Evolutionary conservation across 2,329 filamentous ascomycete species (phyloP).

Genomic region (Fusarium austroafricanum): DNA sequence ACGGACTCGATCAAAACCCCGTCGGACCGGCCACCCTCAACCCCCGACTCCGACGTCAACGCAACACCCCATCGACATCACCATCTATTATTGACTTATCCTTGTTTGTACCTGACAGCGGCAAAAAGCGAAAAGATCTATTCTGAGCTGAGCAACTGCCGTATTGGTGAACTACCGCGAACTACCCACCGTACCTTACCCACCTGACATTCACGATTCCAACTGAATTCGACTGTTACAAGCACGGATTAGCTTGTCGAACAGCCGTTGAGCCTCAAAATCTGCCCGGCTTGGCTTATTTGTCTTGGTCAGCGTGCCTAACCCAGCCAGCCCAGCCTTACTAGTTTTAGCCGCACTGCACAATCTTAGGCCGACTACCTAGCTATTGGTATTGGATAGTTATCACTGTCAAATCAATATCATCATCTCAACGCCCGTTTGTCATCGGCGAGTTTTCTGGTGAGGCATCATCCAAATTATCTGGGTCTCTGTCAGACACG

Average conservation of each 20-base stretch:
- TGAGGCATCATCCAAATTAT: constrained; percentile 2
- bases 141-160: constrained; percentile 23
- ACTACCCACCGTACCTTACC: constrained; percentile 1
- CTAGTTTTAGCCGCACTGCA: constrained; percentile 15
- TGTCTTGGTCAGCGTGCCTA: constrained; percentile 2
- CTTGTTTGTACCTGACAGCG: constrained; percentile 29
- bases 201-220: not conserved
- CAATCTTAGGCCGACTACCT: constrained; percentile 16
- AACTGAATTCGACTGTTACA: not conserved
- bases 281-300: constrained; percentile 18
- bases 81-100: constrained; percentile 15
- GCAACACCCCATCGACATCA: not conserved
- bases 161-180: constrained; percentile 13
- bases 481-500: constrained; percentile 25
- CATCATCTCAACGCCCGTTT: constrained; percentile 9
- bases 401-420: not conserved
- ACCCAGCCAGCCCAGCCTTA: constrained; percentile 13
- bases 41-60: constrained; percentile 22
- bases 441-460: not conserved
- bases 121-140: constrained; percentile 8
- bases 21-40: constrained; percentile 29
- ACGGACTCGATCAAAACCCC: constrained; percentile 23
- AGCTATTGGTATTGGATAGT: constrained; percentile 8
- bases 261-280: constrained; percentile 27
- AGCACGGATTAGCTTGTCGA: not conserved